Evolutionary conservation across 2,329 filamentous ascomycete genomes (phyloP), one percentile per base, ranked within the genome.

Genomic region (Cercospora canescens): DNA sequence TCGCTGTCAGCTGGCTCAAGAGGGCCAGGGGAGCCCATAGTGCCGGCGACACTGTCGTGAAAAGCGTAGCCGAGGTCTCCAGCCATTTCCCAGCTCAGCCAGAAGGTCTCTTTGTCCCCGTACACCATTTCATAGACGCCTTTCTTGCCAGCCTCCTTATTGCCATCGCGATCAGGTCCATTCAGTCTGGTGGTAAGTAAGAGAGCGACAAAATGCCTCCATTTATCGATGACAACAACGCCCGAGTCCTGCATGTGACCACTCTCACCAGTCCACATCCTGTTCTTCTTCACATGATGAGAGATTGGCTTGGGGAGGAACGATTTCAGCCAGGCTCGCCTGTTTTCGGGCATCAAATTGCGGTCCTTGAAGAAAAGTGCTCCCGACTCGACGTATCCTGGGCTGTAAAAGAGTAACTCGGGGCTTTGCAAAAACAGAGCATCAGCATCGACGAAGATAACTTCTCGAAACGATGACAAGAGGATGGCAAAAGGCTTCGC

Each of bases 71-170:
- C 76, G 6, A 73, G 67, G 62, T 81, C 80, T 4, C 79, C 81
- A n/a, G 78, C 79, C 12, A 83, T 77, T 65, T 83, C 79, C 76
- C 81, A 83, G 21, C 80, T 79, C 2, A 84, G 76, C 82, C 82
- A 84, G 75, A 82, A 84, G 3, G 81, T 83, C 64, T 84, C 82
- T 68, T 84, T 84, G 71, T 84, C 81, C 45, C 81, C 81, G 63
- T 81, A 82, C 32, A 83, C 78, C 79, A 83, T 79, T 58, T 83
- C 80, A 55, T 83, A 83, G 0, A 83, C 79, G 34, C 81, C 81
- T 37, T 73, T 69, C 24, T 78, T 76, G 8, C 79, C 79, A 54
- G 75, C 73, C 37, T 76, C 75, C 30, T 76, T 71, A 66, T 79
- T 73, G 0, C 78, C 78, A 64, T 82, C 80, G 35, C 81, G 76